Percentiles rank a stretch among this genome's conserved stretches.
Conservation (phyloP, 495 filamentous ascomycete genomes). For the Xylaria flabelliformis region DNA sequence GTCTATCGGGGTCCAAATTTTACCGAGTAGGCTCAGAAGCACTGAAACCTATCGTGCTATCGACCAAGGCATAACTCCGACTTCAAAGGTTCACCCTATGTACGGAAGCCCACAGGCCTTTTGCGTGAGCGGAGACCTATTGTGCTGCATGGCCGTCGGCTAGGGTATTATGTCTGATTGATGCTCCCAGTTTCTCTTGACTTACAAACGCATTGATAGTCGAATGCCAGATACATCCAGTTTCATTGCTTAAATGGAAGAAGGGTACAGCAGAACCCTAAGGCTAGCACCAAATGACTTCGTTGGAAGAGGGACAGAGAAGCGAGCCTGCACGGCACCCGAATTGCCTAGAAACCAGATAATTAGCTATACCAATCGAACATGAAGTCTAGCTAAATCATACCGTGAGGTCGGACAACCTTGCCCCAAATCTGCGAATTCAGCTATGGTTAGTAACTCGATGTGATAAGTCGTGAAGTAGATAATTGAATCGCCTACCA, state of each 20-base stretch:
- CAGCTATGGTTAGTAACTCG: background rate
- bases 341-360: slow-evolving; percentile 71
- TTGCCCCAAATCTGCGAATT: slow-evolving; percentile 81
- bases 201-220: background rate
- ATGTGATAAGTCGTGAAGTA: background rate
- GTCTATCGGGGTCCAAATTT: background rate
- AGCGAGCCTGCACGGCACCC: slow-evolving; percentile 90
- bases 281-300: slow-evolving; percentile 92
- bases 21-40: background rate
- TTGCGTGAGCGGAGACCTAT: background rate
- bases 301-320: slow-evolving; percentile 88
- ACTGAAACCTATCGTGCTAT: background rate
- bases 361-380: slow-evolving; percentile 22
- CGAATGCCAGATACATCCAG: background rate
- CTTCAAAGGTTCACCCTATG: background rate
- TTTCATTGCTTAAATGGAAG: slow-evolving; percentile 54
- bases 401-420: slow-evolving; percentile 90
- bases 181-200: background rate
- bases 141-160: background rate
- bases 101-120: background rate
- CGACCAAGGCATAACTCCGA: background rate
- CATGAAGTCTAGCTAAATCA: slow-evolving; percentile 34
- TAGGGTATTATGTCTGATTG: background rate
- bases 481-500: slow-evolving; percentile 39
- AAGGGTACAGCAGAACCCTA: slow-evolving; percentile 96